These are phyloP conservation scores for Cercospora janseana DNA, from an alignment of 2,329 filamentous ascomycete species.

Conservation along the genomic window DNA sequence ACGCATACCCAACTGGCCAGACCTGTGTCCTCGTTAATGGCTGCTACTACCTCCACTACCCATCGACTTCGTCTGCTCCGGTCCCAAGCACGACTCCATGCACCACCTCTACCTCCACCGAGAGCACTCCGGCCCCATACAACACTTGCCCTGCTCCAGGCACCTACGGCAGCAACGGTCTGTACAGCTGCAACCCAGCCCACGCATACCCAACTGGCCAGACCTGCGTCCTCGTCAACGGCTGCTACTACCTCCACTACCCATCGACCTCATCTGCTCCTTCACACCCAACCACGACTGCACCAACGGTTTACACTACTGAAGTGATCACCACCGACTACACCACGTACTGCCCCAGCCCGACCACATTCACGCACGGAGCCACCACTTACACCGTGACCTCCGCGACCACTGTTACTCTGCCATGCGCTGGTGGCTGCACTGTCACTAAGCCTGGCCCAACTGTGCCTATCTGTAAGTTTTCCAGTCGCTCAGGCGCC, in stretches of 20 bases:
- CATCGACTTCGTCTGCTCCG: slow-evolving; percentile 2
- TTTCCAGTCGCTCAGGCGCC: background rate
- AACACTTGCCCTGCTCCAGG: slow-evolving; percentile 14
- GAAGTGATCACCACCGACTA: slow-evolving; percentile 64
- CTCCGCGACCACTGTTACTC: slow-evolving; percentile 32
- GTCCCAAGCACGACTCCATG: background rate
- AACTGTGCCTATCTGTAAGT: slow-evolving; percentile 39
- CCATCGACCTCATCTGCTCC: slow-evolving; percentile 12
- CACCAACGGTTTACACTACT: slow-evolving; percentile 20
- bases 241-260: slow-evolving; percentile 20
- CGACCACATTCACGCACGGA: slow-evolving; percentile 64
- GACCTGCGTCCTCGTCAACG: slow-evolving; percentile 20
- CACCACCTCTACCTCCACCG: background rate
- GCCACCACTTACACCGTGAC: slow-evolving; percentile 68
- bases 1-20: slow-evolving; percentile 22
- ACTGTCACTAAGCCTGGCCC: slow-evolving; percentile 52
- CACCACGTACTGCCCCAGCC: slow-evolving; percentile 69
- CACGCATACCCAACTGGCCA: slow-evolving; percentile 24
- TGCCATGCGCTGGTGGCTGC: slow-evolving; percentile 24
- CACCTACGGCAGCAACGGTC: slow-evolving; percentile 3
- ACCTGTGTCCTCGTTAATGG: slow-evolving; percentile 20
- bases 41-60: slow-evolving; percentile 17
- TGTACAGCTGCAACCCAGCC: slow-evolving; percentile 24
- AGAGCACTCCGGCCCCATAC: background rate
- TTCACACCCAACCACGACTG: slow-evolving; percentile 43